Conservation (phyloP, 768 basidiomycete genomes). For the Boletus rex-veris region DNA sequence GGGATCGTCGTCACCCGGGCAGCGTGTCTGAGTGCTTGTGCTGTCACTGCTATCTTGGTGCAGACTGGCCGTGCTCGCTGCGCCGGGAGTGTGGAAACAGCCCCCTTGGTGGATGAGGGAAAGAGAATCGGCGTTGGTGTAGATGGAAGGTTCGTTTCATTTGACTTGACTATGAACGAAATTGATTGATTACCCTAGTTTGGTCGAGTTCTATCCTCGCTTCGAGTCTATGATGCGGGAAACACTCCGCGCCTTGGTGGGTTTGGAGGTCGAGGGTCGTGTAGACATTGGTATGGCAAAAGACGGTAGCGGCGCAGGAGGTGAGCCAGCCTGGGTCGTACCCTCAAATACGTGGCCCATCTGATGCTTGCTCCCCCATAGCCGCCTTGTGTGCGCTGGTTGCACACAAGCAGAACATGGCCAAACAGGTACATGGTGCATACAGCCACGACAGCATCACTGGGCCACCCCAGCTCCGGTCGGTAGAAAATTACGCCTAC, state of each 20-base stretch:
- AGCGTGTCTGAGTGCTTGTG: slow-evolving; percentile 78
- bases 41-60: slow-evolving; percentile 78
- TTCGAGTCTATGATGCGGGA: slow-evolving; percentile 75
- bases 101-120: slow-evolving; percentile 31
- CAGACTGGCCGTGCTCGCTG: slow-evolving; percentile 73
- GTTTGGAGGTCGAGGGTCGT: slow-evolving; percentile 72
- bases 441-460: slow-evolving; percentile 4
- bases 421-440: slow-evolving; percentile 9
- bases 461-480: slow-evolving; percentile 10
- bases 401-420: slow-evolving; percentile 24
- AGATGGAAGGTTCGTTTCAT: slow-evolving; percentile 72
- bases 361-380: slow-evolving; percentile 28
- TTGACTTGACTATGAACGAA: not conserved
- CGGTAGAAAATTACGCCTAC: slow-evolving; percentile 11
- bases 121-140: slow-evolving; percentile 77
- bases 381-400: slow-evolving; percentile 82
- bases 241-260: slow-evolving; percentile 72
- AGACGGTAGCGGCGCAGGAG: slow-evolving; percentile 96
- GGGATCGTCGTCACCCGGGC: slow-evolving; percentile 78
- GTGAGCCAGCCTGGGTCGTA: slow-evolving; percentile 44
- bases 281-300: slow-evolving; percentile 91
- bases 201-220: slow-evolving; percentile 89
- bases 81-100: slow-evolving; percentile 31
- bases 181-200: slow-evolving; percentile 39
- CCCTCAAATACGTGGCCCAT: not conserved